Conservation (phyloP, 2,329 filamentous ascomycete species). For the Scedosporium dehoogii region DNA sequence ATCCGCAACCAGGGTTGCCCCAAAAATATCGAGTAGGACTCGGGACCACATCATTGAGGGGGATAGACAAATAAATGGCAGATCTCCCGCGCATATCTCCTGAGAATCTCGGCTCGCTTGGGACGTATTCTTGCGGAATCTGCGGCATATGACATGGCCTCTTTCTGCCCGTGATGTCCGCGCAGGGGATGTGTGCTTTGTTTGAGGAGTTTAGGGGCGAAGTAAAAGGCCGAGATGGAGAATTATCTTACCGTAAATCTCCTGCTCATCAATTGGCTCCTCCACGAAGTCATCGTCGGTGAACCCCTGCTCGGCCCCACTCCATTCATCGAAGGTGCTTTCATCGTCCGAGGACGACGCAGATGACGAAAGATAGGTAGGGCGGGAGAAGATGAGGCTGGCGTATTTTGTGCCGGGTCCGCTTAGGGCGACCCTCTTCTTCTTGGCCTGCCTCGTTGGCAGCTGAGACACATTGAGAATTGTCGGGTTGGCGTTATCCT, state of each 20-base stretch:
- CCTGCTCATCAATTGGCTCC: slow-evolving; percentile 91
- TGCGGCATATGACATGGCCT: neutral
- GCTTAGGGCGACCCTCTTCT: slow-evolving; percentile 32
- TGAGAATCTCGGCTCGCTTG: neutral
- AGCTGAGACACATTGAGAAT: slow-evolving; percentile 83
- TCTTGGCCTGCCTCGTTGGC: slow-evolving; percentile 56
- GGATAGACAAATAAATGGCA: neutral
- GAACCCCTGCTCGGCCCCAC: slow-evolving; percentile 11
- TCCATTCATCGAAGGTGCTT: slow-evolving; percentile 13
- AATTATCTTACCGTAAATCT: slow-evolving; percentile 68
- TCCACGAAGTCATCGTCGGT: slow-evolving; percentile 48
- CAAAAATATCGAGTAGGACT: neutral
- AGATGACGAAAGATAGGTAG: slow-evolving; percentile 27
- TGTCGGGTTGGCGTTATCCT: slow-evolving; percentile 83
- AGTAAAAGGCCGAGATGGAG: neutral
- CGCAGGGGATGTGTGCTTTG: neutral
- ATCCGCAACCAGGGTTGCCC: slow-evolving; percentile 8
- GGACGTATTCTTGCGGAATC: neutral
- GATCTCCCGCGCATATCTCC: neutral
- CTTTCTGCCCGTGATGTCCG: neutral
- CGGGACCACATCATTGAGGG: neutral
- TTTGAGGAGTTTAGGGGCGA: slow-evolving; percentile 10
- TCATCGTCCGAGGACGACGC: slow-evolving; percentile 26
- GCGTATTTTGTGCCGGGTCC: slow-evolving; percentile 38
- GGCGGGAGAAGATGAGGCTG: slow-evolving; percentile 34